phyloP scores from a whole-genome alignment of 1,139 yeast genomes.

The Taphrina deformans region DNA sequence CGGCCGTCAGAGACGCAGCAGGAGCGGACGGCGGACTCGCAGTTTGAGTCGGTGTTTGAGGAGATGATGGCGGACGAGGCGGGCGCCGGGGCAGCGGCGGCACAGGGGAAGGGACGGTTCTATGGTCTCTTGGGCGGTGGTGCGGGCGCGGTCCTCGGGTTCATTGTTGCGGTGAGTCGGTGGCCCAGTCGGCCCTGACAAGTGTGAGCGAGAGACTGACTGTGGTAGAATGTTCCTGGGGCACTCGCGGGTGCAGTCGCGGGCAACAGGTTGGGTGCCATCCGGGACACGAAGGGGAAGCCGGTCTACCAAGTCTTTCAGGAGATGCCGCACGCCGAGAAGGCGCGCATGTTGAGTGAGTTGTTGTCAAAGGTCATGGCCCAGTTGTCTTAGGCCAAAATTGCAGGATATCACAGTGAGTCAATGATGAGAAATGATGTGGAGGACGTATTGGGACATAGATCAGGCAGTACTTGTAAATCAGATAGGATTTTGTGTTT shows the following conservation, averaged over 20 bases:
- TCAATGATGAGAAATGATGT: too few relatives aligned
- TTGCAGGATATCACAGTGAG: too few relatives aligned
- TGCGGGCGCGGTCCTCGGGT: constrained; percentile 40
- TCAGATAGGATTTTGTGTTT: background rate
- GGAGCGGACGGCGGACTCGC: constrained; percentile 36
- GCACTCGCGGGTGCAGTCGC: constrained; percentile 40
- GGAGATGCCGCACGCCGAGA: constrained; percentile 32
- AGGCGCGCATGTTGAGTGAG: constrained; percentile 24
- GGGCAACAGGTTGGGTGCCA: constrained; percentile 40
- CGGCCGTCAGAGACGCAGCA: constrained; percentile 17
- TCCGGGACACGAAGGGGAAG: constrained; percentile 38
- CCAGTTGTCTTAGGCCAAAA: constrained; percentile 18
- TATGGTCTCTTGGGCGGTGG: constrained; percentile 38
- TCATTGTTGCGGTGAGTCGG: constrained; percentile 35
- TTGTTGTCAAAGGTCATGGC: constrained; percentile 31
- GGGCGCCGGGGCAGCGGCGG: background rate
- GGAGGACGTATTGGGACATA: background rate
- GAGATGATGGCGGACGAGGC: constrained; percentile 40
- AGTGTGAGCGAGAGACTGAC: constrained; percentile 6
- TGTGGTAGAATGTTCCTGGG: constrained; percentile 38
- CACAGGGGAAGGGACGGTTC: constrained; percentile 23
- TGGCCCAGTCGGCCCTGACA: too few relatives aligned
- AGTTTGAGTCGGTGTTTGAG: constrained; percentile 40
- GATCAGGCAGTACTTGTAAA: background rate
- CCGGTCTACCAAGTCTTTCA: constrained; percentile 39